Evolutionary conservation across 1,284 basidiomycete species (phyloP).

Genomic region (Golubevia sp.): DNA sequence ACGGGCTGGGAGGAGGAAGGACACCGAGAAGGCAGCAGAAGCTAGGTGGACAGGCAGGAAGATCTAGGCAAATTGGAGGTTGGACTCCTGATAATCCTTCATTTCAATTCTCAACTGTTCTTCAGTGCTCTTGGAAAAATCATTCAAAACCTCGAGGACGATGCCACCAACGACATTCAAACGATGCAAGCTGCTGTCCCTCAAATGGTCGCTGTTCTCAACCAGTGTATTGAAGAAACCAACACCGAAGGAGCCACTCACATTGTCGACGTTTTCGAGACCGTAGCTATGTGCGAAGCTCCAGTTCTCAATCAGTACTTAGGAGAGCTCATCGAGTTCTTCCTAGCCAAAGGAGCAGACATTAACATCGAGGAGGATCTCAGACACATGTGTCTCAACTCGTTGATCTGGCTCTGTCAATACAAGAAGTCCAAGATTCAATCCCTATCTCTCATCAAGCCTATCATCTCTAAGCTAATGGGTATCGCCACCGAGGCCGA

Average conservation of each 20-base stretch:
- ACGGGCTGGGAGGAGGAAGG: background rate
- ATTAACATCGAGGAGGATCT: slow-evolving; percentile 77
- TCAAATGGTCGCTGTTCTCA: slow-evolving; percentile 85
- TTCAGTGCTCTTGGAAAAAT: slow-evolving; percentile 82
- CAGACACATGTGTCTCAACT: slow-evolving; percentile 88
- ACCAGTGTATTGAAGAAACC: slow-evolving; percentile 79
- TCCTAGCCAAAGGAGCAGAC: slow-evolving; percentile 83
- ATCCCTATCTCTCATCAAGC: slow-evolving; percentile 79
- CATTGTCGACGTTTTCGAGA: slow-evolving; percentile 94
- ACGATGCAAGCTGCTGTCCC: slow-evolving; percentile 88
- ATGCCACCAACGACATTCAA: slow-evolving; percentile 88
- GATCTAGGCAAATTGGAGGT: too few species aligned
- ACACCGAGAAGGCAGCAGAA: background rate
- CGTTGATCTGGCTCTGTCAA: slow-evolving; percentile 92
- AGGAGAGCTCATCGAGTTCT: slow-evolving; percentile 84
- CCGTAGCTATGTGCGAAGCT: slow-evolving; percentile 86
- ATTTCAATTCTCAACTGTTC: slow-evolving; percentile 14
- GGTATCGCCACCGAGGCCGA: slow-evolving; percentile 89
- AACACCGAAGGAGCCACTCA: slow-evolving; percentile 85
- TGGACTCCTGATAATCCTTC: background rate
- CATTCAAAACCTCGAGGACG: slow-evolving; percentile 87
- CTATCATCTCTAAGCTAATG: slow-evolving; percentile 88
- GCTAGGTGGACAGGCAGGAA: too few species aligned
- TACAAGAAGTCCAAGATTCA: slow-evolving; percentile 94
- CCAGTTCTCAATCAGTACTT: slow-evolving; percentile 89